Percentiles rank a stretch among this genome's conserved stretches.
Evolutionary conservation across 345 rosid species (phyloP).

Genomic region (Boechera retrofracta): DNA sequence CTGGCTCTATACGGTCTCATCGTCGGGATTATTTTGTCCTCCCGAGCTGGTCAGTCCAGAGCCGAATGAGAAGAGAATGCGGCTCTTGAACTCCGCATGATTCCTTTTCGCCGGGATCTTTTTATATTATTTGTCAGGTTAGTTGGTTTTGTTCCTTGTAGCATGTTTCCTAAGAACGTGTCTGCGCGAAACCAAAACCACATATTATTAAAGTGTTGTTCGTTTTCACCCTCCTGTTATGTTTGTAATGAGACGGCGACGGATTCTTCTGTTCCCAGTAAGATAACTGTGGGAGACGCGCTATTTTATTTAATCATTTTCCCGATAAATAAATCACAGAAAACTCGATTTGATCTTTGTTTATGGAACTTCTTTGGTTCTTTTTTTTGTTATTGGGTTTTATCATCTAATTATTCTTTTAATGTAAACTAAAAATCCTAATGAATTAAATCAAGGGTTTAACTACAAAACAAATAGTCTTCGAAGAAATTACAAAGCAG

Average conservation of each 20-base stretch:
- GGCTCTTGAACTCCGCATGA: conserved; percentile 26
- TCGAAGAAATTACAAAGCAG: too few relatives aligned
- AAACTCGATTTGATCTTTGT: conserved; percentile 23
- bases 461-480: too few relatives aligned
- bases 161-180: conserved; percentile 29
- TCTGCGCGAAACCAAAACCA: conserved; percentile 29
- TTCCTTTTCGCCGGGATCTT: conserved; percentile 12
- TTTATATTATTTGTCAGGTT: conserved; percentile 37
- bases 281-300: conserved; percentile 30
- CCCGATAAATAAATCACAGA: conserved; percentile 31
- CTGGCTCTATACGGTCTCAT: conserved; percentile 87
- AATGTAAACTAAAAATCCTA: too few relatives aligned
- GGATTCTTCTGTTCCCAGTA: conserved; percentile 29
- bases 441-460: too few relatives aligned
- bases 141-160: conserved; percentile 33
- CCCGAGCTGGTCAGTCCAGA: conserved; percentile 95
- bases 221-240: conserved; percentile 28
- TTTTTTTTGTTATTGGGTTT: not conserved
- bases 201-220: conserved; percentile 16
- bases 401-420: too few relatives aligned
- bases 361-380: not conserved
- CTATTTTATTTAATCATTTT: conserved; percentile 11
- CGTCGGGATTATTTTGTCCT: conserved; percentile 91
- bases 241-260: conserved; percentile 34
- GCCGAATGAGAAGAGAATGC: conserved; percentile 59